Base-by-base conservation (phyloP, 306 rosid species). In the Chamaecrista fasciculata region DNA sequence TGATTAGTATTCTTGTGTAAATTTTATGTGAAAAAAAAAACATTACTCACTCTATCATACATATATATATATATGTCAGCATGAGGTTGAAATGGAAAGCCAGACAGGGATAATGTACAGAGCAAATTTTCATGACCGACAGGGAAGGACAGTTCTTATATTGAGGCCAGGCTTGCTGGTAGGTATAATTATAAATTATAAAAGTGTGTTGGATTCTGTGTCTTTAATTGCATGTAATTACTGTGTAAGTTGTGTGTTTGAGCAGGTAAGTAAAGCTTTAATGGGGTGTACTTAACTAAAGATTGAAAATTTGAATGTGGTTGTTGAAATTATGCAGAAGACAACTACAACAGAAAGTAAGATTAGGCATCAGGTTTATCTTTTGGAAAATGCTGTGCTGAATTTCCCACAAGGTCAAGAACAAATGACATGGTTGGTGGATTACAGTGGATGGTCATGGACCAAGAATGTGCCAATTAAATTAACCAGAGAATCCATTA, bases 101-200 rank as follows among this genome's bases (percentile, higher is more conserved):
- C 80, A 81, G 64, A 81, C 72, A 2, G 98, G 96, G 48, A 86
- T 87, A 80, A 50, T 87, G 44, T 92, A 82, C 39, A 82, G 96
- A 71, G 96, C 98, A 52, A 68, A 68, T 72, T 90, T 92, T 78
- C 88, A 67, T 52, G 96, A 90, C 70, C 87, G 89, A 16, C 73
- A 75, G 33, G 98, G 96, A 73, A 73, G 82, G 56, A 39, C 16
- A 50, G 82, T 81, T 51, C 80, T 81, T 66, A 59, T 81, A 51
- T 24, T 77, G 58, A 81, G 77, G 64, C 77, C 85, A 14, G 82
- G 2, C 36, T 2, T 33, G 4, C 36, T 4, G 36, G 36, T 33
- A 33, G 2, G 34, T 29, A 29, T 29, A 29, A n/a, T n/a, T n/a
- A n/a, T n/a, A n/a, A n/a, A n/a, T n/a, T n/a, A n/a, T n/a, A n/a